phyloP scores from a whole-genome alignment of 2,329 filamentous ascomycete species.

The Cytospora mali region DNA sequence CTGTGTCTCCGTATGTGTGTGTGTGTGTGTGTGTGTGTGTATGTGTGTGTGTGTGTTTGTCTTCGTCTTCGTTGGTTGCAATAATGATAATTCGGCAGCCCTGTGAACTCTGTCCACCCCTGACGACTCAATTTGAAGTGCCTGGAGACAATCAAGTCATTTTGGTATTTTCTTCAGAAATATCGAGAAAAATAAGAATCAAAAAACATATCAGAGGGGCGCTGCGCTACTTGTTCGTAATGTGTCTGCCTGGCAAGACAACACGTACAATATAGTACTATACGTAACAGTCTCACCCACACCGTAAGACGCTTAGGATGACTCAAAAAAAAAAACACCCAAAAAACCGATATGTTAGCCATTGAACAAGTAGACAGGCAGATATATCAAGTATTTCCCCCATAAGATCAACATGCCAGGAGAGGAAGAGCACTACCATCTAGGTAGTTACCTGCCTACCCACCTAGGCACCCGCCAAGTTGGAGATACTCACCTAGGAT shows the following conservation, averaged over 20 bases:
- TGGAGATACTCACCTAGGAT: too few relatives aligned
- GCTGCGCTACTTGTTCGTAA: neutral
- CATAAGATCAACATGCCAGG: neutral
- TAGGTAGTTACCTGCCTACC: too few relatives aligned
- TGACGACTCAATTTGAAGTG: neutral
- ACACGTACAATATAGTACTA: too few relatives aligned
- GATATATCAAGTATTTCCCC: neutral
- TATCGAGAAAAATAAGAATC: too few relatives aligned
- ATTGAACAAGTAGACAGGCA: neutral
- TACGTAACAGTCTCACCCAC: too few relatives aligned
- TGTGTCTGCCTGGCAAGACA: neutral
- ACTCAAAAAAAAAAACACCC: too few relatives aligned
- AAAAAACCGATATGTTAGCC: too few relatives aligned
- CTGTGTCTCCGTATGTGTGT: neutral
- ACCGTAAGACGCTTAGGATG: too few relatives aligned
- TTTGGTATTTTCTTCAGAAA: neutral
- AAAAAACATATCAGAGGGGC: neutral
- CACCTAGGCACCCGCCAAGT: too few relatives aligned
- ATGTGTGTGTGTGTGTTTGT: neutral
- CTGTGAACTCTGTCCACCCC: neutral
- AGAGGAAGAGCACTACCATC: neutral
- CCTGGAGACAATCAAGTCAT: neutral
- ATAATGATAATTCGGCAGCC: too few relatives aligned
- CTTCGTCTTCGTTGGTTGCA: neutral
- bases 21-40: neutral